These are phyloP conservation scores for Ceratobasidium sp. DNA, from an alignment of 1,284 basidiomycete genomes.

Conservation along the genomic window DNA sequence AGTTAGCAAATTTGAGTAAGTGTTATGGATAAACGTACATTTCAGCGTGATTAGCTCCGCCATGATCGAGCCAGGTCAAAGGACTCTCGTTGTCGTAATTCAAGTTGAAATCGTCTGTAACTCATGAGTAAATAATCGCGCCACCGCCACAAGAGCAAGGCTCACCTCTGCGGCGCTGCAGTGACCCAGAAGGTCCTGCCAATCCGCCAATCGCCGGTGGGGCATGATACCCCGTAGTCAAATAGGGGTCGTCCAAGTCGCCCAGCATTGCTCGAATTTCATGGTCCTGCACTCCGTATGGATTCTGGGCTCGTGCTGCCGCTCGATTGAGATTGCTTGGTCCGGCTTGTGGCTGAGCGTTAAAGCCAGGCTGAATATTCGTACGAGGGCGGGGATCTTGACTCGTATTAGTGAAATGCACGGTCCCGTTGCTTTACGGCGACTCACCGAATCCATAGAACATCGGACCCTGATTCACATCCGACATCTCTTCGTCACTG, in stretches of 20 bases:
- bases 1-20: neutral
- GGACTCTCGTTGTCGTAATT: constrained; percentile 66
- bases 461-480: neutral
- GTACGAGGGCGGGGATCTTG: constrained; percentile 6
- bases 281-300: neutral
- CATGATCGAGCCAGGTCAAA: constrained; percentile 62
- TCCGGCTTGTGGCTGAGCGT: neutral
- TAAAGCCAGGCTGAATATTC: neutral
- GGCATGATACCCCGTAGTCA: constrained; percentile 18
- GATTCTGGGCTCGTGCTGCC: neutral
- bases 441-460: no score
- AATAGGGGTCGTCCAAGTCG: constrained; percentile 28
- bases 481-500: constrained; percentile 8
- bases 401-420: no score
- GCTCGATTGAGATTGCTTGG: neutral
- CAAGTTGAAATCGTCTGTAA: constrained; percentile 60
- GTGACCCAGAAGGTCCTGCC: constrained; percentile 8
- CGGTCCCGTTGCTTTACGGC: no score
- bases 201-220: constrained; percentile 11
- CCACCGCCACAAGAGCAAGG: constrained; percentile 13
- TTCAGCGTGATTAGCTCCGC: constrained; percentile 65
- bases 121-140: constrained; percentile 50
- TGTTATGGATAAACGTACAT: constrained; percentile 54
- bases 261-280: neutral
- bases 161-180: constrained; percentile 31